These are phyloP conservation scores for Globisporangium splendens DNA, from an alignment of 352 stramenopile species.

Conservation along the genomic window DNA sequence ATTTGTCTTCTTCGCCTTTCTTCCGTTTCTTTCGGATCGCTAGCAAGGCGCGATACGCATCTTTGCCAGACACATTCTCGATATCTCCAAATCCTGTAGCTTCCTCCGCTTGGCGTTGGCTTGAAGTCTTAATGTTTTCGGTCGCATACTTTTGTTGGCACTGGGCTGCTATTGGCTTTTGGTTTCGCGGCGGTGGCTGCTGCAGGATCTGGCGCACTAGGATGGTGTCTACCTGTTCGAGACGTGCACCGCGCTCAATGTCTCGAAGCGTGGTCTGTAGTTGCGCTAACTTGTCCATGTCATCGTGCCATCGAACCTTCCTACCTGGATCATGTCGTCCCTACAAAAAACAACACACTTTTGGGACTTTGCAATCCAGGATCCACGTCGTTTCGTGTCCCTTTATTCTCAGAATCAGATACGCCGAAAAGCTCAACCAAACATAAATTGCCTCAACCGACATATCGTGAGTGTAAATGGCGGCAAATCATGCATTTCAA, in stretches of 20 bases:
- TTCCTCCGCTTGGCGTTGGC: not conserved
- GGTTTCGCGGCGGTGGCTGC: constrained; percentile 11
- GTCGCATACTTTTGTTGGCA: no score
- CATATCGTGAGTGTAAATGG: no score
- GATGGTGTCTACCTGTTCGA: constrained; percentile 47
- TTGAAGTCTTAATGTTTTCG: not conserved
- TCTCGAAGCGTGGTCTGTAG: constrained; percentile 45
- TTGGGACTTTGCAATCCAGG: no score
- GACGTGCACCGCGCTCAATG: constrained; percentile 48
- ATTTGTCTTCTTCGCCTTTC: constrained; percentile 5
- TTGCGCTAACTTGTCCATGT: constrained; percentile 26
- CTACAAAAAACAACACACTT: no score
- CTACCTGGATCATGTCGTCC: no score
- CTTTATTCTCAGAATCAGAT: constrained; percentile 7
- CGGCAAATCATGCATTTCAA: not conserved
- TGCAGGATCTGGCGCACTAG: constrained; percentile 48
- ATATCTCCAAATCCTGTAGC: not conserved
- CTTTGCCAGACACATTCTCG: constrained; percentile 18
- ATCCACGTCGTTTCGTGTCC: not conserved
- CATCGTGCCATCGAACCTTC: not conserved
- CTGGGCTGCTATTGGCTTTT: not conserved
- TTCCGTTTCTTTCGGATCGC: constrained; percentile 24
- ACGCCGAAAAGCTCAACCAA: not conserved
- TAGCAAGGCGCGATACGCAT: constrained; percentile 43
- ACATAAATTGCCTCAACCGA: no score